A percentile compares a stretch with the other conserved stretches of the same genome.
Evolutionary conservation across 345 rosid genomes (phyloP).

Genomic region (Schrenkiella parvula): DNA sequence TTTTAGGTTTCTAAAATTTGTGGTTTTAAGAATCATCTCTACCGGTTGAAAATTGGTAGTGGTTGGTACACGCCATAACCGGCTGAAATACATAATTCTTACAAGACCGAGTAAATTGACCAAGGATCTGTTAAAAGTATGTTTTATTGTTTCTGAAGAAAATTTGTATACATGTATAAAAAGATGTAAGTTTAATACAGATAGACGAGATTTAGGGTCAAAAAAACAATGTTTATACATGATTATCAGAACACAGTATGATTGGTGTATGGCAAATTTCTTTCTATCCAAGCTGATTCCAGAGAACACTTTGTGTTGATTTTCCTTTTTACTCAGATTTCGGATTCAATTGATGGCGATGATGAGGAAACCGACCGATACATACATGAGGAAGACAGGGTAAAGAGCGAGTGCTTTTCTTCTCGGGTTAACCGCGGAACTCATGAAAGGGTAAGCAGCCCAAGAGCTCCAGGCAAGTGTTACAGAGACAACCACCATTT

Average conservation of each 20-base stretch:
- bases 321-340: neutral
- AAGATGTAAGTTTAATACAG: neutral
- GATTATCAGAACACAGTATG: neutral
- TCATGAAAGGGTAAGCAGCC: constrained; percentile 97
- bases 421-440: constrained; percentile 75
- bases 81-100: too few species aligned
- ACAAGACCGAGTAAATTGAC: too few species aligned
- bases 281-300: neutral
- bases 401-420: constrained; percentile 77
- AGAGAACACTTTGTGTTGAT: neutral
- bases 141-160: too few species aligned
- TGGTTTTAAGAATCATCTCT: neutral
- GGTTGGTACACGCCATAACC: neutral
- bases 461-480: constrained; percentile 86
- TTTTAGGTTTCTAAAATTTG: too few species aligned
- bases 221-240: constrained; percentile 19
- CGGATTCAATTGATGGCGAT: constrained; percentile 62
- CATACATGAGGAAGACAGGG: constrained; percentile 90
- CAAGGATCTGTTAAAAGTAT: too few species aligned
- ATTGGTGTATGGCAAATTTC: neutral
- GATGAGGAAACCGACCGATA: constrained; percentile 85
- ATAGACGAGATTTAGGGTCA: neutral
- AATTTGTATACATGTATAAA: neutral
- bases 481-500: constrained; percentile 59
- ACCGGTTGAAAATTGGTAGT: neutral